Percentiles rank a stretch among this genome's conserved stretches.
Conservation (phyloP, 1,284 basidiomycete species). For the Moniliophthora roreri region DNA sequence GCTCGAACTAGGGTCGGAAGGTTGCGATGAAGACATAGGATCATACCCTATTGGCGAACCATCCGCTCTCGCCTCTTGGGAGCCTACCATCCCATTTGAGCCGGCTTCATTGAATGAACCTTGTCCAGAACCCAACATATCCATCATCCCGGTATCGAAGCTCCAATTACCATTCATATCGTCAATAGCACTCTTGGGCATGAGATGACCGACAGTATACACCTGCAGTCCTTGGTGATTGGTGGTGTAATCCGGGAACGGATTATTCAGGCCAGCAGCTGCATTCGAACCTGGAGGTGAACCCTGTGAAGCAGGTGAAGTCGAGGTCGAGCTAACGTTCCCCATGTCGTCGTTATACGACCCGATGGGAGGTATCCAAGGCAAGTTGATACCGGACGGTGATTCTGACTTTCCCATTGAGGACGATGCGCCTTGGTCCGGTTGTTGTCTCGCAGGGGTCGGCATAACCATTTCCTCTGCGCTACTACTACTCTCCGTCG, state of each 20-base stretch:
- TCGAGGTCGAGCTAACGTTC: too few species aligned
- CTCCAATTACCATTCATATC: conserved; percentile 61
- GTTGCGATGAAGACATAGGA: conserved; percentile 5
- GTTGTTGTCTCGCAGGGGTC: conserved; percentile 4
- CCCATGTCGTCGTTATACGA: too few species aligned
- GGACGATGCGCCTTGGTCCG: not conserved
- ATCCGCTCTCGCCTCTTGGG: conserved; percentile 19
- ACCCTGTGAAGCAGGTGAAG: not conserved
- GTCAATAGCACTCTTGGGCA: conserved; percentile 56
- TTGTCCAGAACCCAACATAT: conserved; percentile 12
- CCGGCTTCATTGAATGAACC: conserved; percentile 15
- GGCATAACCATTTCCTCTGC: conserved; percentile 20
- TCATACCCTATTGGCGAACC: conserved; percentile 10
- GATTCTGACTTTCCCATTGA: conserved; percentile 19
- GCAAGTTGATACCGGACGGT: conserved; percentile 4
- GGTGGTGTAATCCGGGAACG: conserved; percentile 9
- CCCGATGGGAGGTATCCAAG: not conserved
- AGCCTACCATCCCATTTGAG: conserved; percentile 18
- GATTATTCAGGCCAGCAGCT: not conserved
- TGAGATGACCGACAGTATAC: conserved; percentile 79
- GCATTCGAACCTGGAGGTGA: not conserved
- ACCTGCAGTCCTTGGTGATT: conserved; percentile 72
- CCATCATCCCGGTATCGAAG: conserved; percentile 35
- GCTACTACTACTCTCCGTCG: conserved; percentile 12
- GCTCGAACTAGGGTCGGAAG: not conserved